These are phyloP conservation scores for Cladosporium phlei DNA, from an alignment of 2,329 filamentous ascomycete species.

Conservation along the genomic window DNA sequence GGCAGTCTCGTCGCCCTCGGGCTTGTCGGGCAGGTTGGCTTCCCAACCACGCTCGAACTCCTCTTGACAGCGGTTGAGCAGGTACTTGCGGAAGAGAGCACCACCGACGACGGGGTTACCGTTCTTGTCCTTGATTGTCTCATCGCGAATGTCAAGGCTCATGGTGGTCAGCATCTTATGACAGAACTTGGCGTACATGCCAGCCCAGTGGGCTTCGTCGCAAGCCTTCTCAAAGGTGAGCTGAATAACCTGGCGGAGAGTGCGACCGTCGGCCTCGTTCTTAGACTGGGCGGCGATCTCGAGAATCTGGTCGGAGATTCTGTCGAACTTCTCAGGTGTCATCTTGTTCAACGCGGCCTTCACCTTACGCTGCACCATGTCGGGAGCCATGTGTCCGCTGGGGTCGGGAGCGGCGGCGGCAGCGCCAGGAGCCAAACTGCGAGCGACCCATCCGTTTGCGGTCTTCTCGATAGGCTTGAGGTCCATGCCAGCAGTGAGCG, in stretches of 20 bases:
- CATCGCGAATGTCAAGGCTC: constrained; percentile 90
- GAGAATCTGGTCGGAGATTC: constrained; percentile 88
- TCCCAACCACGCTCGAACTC: constrained; percentile 99
- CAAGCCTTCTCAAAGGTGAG: constrained; percentile 99
- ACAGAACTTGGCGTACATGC: constrained; percentile 98
- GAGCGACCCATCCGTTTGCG: constrained; percentile 82
- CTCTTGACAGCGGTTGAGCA: constrained; percentile 96
- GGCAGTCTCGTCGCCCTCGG: constrained; percentile 63
- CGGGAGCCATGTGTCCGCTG: constrained; percentile 69
- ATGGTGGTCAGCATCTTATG: constrained; percentile 94
- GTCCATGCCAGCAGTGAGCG: constrained; percentile 76
- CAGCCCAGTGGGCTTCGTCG: constrained; percentile 96
- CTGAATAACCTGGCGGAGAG: constrained; percentile 94
- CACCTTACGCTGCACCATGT: constrained; percentile 96
- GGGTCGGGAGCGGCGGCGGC: constrained; percentile 41
- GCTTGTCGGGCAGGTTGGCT: constrained; percentile 72
- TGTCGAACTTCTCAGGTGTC: constrained; percentile 98
- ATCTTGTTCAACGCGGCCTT: constrained; percentile 99
- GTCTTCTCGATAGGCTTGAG: constrained; percentile 73
- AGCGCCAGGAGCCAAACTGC: constrained; percentile 53
- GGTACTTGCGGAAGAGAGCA: constrained; percentile 94
- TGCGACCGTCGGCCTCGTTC: constrained; percentile 89
- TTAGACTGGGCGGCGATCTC: constrained; percentile 91
- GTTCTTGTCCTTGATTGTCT: constrained; percentile 86
- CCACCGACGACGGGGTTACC: constrained; percentile 87